phyloP scores from a whole-genome alignment of 305 asterid genomes.

The Rubia peregrina region DNA sequence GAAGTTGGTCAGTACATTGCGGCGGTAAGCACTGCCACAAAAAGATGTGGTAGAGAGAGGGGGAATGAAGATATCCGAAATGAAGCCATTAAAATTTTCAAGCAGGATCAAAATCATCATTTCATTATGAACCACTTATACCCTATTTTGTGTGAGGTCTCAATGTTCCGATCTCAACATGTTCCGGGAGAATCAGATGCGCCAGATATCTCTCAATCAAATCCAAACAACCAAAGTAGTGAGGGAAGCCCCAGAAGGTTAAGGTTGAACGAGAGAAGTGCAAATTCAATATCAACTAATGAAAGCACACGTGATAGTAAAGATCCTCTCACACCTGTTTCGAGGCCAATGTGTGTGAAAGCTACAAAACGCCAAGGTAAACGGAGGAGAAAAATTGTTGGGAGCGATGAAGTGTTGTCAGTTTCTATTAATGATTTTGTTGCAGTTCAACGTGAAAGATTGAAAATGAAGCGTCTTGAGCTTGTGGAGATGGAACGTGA shows the following conservation, averaged over 20 bases:
- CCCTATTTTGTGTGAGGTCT: not conserved
- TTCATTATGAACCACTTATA: not conserved
- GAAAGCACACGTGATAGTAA: not conserved
- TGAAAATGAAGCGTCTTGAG: not conserved
- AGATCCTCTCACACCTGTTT: not conserved
- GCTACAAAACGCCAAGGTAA: not conserved
- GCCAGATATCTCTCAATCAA: not conserved
- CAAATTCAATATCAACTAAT: not conserved
- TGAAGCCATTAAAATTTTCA: not conserved
- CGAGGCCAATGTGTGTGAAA: not conserved
- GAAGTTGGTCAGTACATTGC: not conserved
- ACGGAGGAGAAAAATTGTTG: not conserved
- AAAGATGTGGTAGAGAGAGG: not conserved
- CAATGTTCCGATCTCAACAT: not conserved
- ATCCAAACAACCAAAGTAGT: not conserved
- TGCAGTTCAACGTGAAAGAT: not conserved
- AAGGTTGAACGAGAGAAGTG: not conserved
- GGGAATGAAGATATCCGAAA: not conserved
- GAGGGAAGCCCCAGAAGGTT: not conserved
- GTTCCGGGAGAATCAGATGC: not conserved
- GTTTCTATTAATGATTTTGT: not conserved
- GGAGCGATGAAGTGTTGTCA: not conserved
- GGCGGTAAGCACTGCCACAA: not conserved
- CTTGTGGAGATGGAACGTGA: not conserved
- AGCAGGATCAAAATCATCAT: not conserved